A percentile compares a stretch with the other conserved stretches of the same genome.
Conservation (phyloP, 768 basidiomycete genomes). For the Imleria badia region DNA sequence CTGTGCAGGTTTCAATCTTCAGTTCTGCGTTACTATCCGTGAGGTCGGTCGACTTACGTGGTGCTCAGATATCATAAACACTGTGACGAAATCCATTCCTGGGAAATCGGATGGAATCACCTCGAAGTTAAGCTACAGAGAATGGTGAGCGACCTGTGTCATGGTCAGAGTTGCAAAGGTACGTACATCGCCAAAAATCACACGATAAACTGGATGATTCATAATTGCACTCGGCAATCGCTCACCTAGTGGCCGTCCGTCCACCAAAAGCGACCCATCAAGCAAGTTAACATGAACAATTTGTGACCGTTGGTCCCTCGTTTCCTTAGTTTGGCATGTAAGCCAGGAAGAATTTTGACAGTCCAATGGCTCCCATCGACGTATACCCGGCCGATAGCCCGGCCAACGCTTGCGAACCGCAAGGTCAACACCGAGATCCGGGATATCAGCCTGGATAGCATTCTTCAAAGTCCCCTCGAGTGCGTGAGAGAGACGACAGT, state of each 20-base stretch:
- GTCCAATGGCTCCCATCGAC: neutral
- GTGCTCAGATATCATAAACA: neutral
- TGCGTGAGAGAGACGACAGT: neutral
- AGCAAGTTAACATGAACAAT: neutral
- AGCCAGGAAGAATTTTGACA: neutral
- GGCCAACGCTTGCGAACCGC: neutral
- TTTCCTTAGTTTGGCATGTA: neutral
- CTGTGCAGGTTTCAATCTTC: neutral
- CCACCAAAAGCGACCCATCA: neutral
- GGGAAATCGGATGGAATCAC: neutral
- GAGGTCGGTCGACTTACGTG: neutral
- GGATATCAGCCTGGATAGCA: neutral
- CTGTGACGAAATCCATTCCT: neutral
- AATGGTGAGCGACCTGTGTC: neutral
- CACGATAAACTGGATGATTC: neutral
- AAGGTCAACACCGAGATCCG: neutral
- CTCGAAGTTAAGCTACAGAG: neutral
- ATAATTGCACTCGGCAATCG: neutral
- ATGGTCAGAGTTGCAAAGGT: neutral
- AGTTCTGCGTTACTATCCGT: neutral
- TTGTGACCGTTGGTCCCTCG: neutral
- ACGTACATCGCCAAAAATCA: neutral
- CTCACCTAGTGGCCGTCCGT: neutral
- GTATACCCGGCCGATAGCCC: neutral
- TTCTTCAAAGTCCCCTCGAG: neutral